These are phyloP conservation scores for Wilcoxina mikolae DNA, from an alignment of 495 filamentous ascomycete species.

Conservation along the genomic window DNA sequence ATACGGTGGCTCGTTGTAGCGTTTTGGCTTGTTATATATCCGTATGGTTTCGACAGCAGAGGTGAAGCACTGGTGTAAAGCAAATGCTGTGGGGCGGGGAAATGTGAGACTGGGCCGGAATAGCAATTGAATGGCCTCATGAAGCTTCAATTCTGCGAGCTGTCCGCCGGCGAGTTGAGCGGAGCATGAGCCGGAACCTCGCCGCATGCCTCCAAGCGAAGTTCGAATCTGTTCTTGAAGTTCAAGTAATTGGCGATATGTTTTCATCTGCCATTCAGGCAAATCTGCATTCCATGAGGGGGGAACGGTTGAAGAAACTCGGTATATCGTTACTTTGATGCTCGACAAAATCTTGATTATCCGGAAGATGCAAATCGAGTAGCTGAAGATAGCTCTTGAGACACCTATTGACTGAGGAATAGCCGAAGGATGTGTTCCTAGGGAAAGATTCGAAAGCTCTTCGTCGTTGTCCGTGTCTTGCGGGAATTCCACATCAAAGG, in stretches of 20 bases:
- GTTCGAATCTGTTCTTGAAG: constrained; percentile 15
- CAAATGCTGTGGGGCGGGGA: constrained; percentile 7
- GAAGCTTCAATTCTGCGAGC: constrained; percentile 20
- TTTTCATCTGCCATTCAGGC: constrained; percentile 20
- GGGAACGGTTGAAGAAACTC: constrained; percentile 10
- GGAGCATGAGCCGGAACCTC: not conserved
- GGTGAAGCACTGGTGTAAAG: constrained; percentile 16
- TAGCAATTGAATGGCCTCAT: constrained; percentile 26
- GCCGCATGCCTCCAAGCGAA: not conserved
- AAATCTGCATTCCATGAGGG: constrained; percentile 13
- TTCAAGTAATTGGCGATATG: constrained; percentile 18
- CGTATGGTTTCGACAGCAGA: constrained; percentile 22
- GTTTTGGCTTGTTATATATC: constrained; percentile 21
- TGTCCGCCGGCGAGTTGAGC: constrained; percentile 14
- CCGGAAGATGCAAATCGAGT: constrained; percentile 22
- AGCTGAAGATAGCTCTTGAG: constrained; percentile 15
- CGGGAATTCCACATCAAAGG: constrained; percentile 24
- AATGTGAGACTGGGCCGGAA: constrained; percentile 22
- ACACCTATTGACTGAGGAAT: constrained; percentile 2
- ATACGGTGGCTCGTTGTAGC: constrained; percentile 12
- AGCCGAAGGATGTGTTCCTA: not conserved
- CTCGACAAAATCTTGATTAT: constrained; percentile 22
- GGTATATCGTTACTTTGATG: constrained; percentile 25
- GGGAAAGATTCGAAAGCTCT: constrained; percentile 8
- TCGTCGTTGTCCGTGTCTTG: constrained; percentile 25